Evolutionary conservation across 2,329 filamentous ascomycete genomes (phyloP).

Genomic region (Monilinia fructigena): DNA sequence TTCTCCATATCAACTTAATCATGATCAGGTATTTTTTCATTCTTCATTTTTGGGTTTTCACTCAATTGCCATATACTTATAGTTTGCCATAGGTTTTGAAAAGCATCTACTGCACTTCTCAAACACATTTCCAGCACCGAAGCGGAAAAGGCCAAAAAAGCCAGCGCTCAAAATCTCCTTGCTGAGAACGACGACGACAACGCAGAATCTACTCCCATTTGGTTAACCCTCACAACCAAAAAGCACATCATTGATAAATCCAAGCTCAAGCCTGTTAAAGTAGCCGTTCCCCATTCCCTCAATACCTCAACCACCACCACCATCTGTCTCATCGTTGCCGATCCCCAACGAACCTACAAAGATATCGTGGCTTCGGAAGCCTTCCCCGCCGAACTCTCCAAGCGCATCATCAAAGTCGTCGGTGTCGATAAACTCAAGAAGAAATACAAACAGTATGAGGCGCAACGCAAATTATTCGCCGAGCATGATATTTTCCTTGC

Average conservation of each 20-base stretch:
- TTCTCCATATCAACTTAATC: conserved; percentile 40
- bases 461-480: conserved; percentile 73
- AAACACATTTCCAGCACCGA: conserved; percentile 59
- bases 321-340: conserved; percentile 83
- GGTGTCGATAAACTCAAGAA: conserved; percentile 82
- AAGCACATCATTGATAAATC: conserved; percentile 68
- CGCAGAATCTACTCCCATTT: conserved; percentile 51
- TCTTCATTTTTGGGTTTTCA: not conserved
- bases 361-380: conserved; percentile 74
- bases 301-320: conserved; percentile 64
- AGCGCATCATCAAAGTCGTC: conserved; percentile 73
- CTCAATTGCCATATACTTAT: conserved; percentile 23
- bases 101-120: conserved; percentile 62
- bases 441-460: conserved; percentile 88
- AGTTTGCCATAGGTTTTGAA: conserved; percentile 51
- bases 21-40: conserved; percentile 36
- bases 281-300: conserved; percentile 73
- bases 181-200: conserved; percentile 47
- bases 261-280: conserved; percentile 80
- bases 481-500: conserved; percentile 94
- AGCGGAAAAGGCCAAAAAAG: conserved; percentile 43
- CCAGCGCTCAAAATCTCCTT: conserved; percentile 54
- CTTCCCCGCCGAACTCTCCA: conserved; percentile 65
- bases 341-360: conserved; percentile 83
- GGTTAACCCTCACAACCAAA: conserved; percentile 64